Percentiles rank a stretch among this genome's conserved stretches.
Conservation (phyloP, 495 filamentous ascomycete genomes). For the Parachaetomium inaequale region DNA sequence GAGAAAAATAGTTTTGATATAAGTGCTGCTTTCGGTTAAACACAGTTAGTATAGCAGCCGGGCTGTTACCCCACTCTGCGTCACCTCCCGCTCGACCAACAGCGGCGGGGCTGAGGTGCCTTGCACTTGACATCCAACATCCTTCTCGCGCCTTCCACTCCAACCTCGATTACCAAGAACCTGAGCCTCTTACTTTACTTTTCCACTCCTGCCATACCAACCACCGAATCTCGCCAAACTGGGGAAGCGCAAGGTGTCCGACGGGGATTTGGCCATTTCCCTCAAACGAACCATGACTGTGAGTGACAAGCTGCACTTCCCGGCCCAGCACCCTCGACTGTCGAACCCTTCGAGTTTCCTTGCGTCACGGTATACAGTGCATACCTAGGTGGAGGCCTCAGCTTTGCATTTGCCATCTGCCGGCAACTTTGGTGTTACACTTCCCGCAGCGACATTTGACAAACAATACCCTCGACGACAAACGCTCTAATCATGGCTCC, state of each 20-base stretch:
- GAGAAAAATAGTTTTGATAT: too few relatives aligned
- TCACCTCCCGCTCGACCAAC: conserved; percentile 4
- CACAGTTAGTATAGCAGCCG: background rate
- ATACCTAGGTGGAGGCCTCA: background rate
- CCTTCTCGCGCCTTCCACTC: background rate
- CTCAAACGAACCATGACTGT: conserved; percentile 83
- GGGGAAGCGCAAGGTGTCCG: conserved; percentile 83
- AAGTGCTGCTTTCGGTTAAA: background rate
- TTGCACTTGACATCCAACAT: conserved; percentile 3
- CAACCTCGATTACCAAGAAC: background rate
- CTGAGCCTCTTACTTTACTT: background rate
- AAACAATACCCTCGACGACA: background rate
- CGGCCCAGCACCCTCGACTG: background rate
- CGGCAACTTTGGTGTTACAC: background rate
- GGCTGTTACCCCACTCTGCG: background rate
- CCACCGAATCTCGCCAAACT: conserved; percentile 42
- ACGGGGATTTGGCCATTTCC: conserved; percentile 67
- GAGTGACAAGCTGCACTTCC: conserved; percentile 34
- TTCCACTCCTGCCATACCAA: background rate
- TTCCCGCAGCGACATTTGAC: background rate
- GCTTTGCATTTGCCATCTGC: background rate
- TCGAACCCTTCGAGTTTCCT: background rate
- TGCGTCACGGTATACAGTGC: background rate
- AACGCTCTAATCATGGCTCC: conserved; percentile 2
- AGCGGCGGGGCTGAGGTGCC: conserved; percentile 22